A percentile compares a stretch with the other conserved stretches of the same genome.
phyloP scores from a whole-genome alignment of 768 basidiomycete species.

The Rhodotorula taiwanensis region DNA sequence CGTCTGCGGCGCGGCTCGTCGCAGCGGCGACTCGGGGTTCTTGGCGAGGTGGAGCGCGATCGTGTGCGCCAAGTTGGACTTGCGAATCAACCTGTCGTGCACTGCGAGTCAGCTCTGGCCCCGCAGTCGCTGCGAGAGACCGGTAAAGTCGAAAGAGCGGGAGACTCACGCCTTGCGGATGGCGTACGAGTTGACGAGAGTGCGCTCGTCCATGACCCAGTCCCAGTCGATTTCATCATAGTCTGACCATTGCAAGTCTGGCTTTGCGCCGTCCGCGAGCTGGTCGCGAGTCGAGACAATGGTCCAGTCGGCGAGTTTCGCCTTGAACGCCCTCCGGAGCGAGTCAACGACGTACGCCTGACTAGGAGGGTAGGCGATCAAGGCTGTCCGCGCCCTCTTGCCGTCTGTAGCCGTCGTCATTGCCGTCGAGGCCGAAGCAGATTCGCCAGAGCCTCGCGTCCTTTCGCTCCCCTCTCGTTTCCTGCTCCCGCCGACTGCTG shows the following conservation, averaged over 20 bases:
- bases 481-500: too few species aligned
- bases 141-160: background rate
- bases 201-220: constrained; percentile 1
- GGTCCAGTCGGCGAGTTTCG: constrained; percentile 5
- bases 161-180: constrained; percentile 36
- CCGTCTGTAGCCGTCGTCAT: background rate
- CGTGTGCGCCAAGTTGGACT: constrained; percentile 77
- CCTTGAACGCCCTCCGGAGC: constrained; percentile 14
- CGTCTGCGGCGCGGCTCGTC: constrained; percentile 58
- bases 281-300: background rate
- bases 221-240: constrained; percentile 36
- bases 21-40: constrained; percentile 56
- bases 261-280: background rate
- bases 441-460: too few species aligned
- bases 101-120: background rate
- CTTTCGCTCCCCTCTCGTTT: too few species aligned
- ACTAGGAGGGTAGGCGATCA: constrained; percentile 15
- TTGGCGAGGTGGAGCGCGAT: constrained; percentile 68
- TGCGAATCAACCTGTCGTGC: constrained; percentile 63
- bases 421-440: background rate
- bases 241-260: constrained; percentile 29
- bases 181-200: constrained; percentile 24
- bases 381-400: background rate
- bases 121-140: background rate
- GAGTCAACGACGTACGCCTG: constrained; percentile 23